A percentile compares a stretch with the other conserved stretches of the same genome.
Evolutionary conservation across 2,329 filamentous ascomycete genomes (phyloP).

Genomic region (Calonectria montana): DNA sequence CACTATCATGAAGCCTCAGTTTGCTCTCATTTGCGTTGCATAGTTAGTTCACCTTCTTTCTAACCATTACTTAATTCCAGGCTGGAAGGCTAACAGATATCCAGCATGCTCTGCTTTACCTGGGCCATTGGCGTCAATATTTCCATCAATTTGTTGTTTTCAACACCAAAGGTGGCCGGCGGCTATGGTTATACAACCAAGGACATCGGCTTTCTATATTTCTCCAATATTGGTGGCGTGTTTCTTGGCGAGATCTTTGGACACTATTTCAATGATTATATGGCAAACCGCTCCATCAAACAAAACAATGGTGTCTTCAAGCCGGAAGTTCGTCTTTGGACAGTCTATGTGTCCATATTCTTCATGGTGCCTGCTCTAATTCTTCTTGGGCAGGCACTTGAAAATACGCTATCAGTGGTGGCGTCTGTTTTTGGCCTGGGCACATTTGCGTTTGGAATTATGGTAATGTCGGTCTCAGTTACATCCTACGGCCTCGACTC

Average conservation of each 20-base stretch:
- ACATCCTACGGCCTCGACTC: constrained; percentile 60
- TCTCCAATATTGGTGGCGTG: constrained; percentile 65
- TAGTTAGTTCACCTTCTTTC: neutral
- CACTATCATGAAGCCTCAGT: neutral
- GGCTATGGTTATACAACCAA: constrained; percentile 62
- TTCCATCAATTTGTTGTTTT: constrained; percentile 62
- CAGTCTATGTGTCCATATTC: constrained; percentile 57
- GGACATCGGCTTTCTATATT: constrained; percentile 67
- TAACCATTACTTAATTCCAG: neutral
- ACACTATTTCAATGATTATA: constrained; percentile 66
- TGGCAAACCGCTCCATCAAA: constrained; percentile 57
- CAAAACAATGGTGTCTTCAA: constrained; percentile 62
- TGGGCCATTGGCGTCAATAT: constrained; percentile 68
- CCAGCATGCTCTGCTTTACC: constrained; percentile 49
- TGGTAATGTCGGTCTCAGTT: constrained; percentile 58
- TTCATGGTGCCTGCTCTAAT: constrained; percentile 62
- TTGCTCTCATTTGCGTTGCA: neutral
- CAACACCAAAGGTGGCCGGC: constrained; percentile 40
- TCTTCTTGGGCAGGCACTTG: constrained; percentile 62
- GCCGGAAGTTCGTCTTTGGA: constrained; percentile 64
- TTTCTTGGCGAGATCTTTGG: constrained; percentile 64
- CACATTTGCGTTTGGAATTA: constrained; percentile 65
- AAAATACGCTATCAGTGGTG: constrained; percentile 51
- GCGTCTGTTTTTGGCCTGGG: constrained; percentile 53
- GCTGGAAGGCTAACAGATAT: neutral